phyloP scores from a whole-genome alignment of 805 yeast species.

The Teunomyces stri region DNA sequence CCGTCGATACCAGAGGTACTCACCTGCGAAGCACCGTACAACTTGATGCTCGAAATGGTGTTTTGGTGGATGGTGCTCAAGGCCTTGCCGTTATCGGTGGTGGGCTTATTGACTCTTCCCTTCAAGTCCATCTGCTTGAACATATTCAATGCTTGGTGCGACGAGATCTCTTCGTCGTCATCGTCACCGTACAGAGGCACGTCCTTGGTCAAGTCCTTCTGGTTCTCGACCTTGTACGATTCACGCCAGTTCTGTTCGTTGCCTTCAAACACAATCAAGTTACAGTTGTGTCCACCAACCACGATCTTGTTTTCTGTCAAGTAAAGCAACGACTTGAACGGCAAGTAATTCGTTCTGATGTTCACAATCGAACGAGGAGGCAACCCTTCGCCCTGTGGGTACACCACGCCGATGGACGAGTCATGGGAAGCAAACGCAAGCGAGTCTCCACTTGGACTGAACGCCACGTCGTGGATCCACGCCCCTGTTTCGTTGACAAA shows the following conservation, averaged over 20 bases:
- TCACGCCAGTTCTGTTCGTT: slow-evolving; percentile 61
- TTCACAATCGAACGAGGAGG: slow-evolving; percentile 61
- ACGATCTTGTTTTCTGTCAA: slow-evolving; percentile 62
- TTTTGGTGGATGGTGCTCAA: slow-evolving; percentile 86
- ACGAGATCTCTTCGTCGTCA: slow-evolving; percentile 56
- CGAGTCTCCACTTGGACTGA: slow-evolving; percentile 75
- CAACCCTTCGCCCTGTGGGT: slow-evolving; percentile 64
- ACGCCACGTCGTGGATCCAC: slow-evolving; percentile 89
- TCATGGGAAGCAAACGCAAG: slow-evolving; percentile 86
- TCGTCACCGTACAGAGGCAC: slow-evolving; percentile 36
- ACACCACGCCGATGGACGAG: slow-evolving; percentile 75
- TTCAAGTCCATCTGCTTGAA: slow-evolving; percentile 93
- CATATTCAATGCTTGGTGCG: slow-evolving; percentile 84
- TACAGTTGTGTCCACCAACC: slow-evolving; percentile 91
- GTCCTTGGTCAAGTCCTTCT: slow-evolving; percentile 45
- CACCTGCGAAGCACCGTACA: slow-evolving; percentile 44
- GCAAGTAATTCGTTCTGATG: slow-evolving; percentile 67
- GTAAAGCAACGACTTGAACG: slow-evolving; percentile 77
- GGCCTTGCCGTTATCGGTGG: slow-evolving; percentile 27
- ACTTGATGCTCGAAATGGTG: slow-evolving; percentile 68
- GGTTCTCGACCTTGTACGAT: slow-evolving; percentile 53
- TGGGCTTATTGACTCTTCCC: slow-evolving; percentile 62
- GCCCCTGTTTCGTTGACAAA: slow-evolving; percentile 66
- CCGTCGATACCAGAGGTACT: slow-evolving; percentile 88
- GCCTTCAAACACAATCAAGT: slow-evolving; percentile 83